Percentiles rank a stretch among this genome's conserved stretches.
phyloP scores from a whole-genome alignment of 345 rosid genomes.

The Hypericum androsaemum region DNA sequence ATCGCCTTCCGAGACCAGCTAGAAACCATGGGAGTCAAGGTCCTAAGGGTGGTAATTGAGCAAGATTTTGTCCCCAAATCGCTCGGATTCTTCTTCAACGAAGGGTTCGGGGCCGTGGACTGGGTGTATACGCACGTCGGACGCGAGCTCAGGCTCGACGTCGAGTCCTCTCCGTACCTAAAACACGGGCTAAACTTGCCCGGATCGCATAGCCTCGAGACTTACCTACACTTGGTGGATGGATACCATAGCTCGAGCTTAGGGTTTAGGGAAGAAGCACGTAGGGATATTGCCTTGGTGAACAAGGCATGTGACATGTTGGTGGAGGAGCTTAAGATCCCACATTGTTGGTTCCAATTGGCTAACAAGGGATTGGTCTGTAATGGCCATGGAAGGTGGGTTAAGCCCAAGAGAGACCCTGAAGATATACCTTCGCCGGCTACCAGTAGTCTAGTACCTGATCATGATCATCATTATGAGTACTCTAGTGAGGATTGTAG shows the following conservation, averaged over 20 bases:
- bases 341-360: conserved; percentile 45
- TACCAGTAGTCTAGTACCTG: no score
- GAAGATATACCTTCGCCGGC: conserved; percentile 71
- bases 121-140: conserved; percentile 65
- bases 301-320: conserved; percentile 48
- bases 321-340: conserved; percentile 42
- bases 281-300: conserved; percentile 53
- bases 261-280: conserved; percentile 38
- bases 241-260: conserved; percentile 36
- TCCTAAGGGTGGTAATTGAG: conserved; percentile 37
- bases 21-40: conserved; percentile 35
- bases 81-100: conserved; percentile 44
- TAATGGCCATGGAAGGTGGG: conserved; percentile 63
- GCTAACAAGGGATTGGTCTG: conserved; percentile 51
- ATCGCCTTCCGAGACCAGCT: conserved; percentile 43
- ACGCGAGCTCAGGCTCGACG: conserved; percentile 38
- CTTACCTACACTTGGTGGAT: conserved; percentile 50
- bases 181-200: conserved; percentile 29
- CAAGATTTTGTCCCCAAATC: conserved; percentile 58
- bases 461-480: no score
- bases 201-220: conserved; percentile 45
- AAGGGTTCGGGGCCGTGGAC: conserved; percentile 26
- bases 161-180: conserved; percentile 33
- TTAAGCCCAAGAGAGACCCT: conserved; percentile 45
- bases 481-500: no score